A percentile compares a stretch with the other conserved stretches of the same genome.
phyloP scores from a whole-genome alignment of 176 grass and related monocot genomes.

The Metroxylon sagu region DNA sequence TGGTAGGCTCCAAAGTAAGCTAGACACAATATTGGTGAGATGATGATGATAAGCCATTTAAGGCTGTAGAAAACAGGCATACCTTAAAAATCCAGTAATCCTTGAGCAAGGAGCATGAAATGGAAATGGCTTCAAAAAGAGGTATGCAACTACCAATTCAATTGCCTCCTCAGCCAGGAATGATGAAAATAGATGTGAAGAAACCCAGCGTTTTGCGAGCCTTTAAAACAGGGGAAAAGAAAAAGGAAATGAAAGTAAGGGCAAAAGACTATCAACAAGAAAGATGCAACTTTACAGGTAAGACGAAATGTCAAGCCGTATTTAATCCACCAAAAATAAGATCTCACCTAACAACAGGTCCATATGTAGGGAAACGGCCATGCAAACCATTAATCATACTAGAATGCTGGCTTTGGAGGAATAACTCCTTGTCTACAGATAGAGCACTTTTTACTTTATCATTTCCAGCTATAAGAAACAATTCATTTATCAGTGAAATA shows the following conservation, averaged over 20 bases:
- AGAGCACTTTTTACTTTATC: slow-evolving; percentile 28
- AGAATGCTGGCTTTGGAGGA: slow-evolving; percentile 76
- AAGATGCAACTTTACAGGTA: too few species aligned
- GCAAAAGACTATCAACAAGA: neutral
- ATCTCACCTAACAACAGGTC: slow-evolving; percentile 74
- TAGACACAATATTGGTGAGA: too few species aligned
- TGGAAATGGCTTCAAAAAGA: slow-evolving; percentile 89
- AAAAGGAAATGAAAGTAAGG: neutral
- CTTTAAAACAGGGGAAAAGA: slow-evolving; percentile 39
- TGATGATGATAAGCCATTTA: neutral
- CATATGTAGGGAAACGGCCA: slow-evolving; percentile 66
- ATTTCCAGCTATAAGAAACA: slow-evolving; percentile 34
- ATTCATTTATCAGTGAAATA: too few species aligned
- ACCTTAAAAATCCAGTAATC: slow-evolving; percentile 86
- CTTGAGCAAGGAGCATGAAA: slow-evolving; percentile 70
- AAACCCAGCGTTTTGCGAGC: slow-evolving; percentile 91
- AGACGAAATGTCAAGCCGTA: too few species aligned
- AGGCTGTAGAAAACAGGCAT: slow-evolving; percentile 3
- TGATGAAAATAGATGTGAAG: slow-evolving; percentile 88
- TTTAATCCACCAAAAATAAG: neutral
- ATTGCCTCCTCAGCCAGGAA: slow-evolving; percentile 79
- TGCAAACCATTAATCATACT: slow-evolving; percentile 99
- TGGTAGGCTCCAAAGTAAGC: too few species aligned
- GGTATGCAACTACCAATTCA: slow-evolving; percentile 78
- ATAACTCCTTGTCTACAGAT: slow-evolving; percentile 70